Percentiles rank a stretch among this genome's conserved stretches.
Conservation (phyloP, 192 early-diverging fungal genomes). For the Diversispora eburnea region DNA sequence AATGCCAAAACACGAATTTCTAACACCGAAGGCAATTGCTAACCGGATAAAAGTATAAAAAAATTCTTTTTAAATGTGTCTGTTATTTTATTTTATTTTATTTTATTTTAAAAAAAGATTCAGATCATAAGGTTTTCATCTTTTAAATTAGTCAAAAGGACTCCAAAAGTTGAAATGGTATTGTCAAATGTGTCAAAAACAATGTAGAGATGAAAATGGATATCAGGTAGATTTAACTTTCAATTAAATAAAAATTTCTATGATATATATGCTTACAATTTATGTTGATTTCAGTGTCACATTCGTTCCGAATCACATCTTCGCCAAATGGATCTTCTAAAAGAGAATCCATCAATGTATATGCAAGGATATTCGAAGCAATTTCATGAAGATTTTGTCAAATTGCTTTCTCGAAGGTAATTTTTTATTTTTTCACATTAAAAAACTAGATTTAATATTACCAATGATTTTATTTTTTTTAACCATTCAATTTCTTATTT, state of each 20-base stretch:
- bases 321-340: conserved; percentile 75
- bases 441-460: not conserved
- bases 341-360: conserved; percentile 49
- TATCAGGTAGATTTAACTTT: conserved; percentile 50
- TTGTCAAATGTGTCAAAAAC: conserved; percentile 81
- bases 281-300: conserved; percentile 5
- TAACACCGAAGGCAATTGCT: conserved; percentile 74
- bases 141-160: conserved; percentile 57
- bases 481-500: not conserved
- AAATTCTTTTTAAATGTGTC: not conserved
- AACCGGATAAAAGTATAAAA: conserved; percentile 59
- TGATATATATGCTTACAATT: not conserved
- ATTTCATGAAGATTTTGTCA: conserved; percentile 82
- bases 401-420: conserved; percentile 71
- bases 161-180: conserved; percentile 80
- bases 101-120: not conserved
- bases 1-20: conserved; percentile 50
- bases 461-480: not conserved
- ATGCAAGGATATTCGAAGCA: conserved; percentile 60
- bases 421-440: conserved; percentile 5
- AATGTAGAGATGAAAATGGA: conserved; percentile 81
- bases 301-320: conserved; percentile 70
- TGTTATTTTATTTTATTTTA: not conserved
- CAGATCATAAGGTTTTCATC: not conserved
- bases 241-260: not conserved